phyloP scores from a whole-genome alignment of 139 green algal genomes.

The Gonium pectorale region DNA sequence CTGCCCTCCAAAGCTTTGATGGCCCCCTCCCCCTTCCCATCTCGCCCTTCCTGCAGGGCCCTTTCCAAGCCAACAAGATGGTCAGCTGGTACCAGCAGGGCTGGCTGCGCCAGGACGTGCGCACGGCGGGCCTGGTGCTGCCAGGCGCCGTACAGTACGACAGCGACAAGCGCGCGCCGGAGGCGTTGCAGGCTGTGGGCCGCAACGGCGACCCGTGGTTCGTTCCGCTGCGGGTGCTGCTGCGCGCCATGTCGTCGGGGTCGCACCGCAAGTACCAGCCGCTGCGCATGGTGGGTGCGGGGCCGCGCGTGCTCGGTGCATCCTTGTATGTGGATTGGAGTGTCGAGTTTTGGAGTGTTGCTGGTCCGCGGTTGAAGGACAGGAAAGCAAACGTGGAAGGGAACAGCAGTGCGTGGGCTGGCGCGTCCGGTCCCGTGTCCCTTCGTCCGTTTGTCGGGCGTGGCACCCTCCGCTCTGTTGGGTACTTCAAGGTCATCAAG shows the following conservation, averaged over 20 bases:
- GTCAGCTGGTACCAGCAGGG: constrained; percentile 21
- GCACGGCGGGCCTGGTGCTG: constrained; percentile 6
- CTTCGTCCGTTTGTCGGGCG: too few relatives aligned
- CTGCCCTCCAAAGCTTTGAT: neutral
- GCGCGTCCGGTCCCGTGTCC: too few relatives aligned
- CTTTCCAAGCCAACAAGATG: neutral
- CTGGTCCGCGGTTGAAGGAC: too few relatives aligned
- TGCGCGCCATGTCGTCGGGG: neutral
- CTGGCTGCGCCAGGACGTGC: constrained; percentile 15
- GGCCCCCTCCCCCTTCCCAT: neutral
- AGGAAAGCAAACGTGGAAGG: too few relatives aligned
- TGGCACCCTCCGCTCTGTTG: too few relatives aligned
- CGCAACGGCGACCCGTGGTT: constrained; percentile 31
- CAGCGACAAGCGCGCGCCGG: neutral
- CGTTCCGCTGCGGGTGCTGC: constrained; percentile 11
- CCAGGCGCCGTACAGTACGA: neutral
- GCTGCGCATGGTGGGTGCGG: constrained; percentile 32
- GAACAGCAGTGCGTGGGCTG: too few relatives aligned
- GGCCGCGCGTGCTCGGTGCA: too few relatives aligned
- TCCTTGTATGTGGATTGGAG: too few relatives aligned
- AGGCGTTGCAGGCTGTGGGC: neutral
- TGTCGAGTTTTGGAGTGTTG: too few relatives aligned
- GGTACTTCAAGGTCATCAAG: too few relatives aligned
- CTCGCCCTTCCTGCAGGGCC: neutral
- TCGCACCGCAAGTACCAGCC: constrained; percentile 36